Evolutionary conservation across 371 early-diverging fungal species (phyloP).

Genomic region (Umbelopsis sp.): DNA sequence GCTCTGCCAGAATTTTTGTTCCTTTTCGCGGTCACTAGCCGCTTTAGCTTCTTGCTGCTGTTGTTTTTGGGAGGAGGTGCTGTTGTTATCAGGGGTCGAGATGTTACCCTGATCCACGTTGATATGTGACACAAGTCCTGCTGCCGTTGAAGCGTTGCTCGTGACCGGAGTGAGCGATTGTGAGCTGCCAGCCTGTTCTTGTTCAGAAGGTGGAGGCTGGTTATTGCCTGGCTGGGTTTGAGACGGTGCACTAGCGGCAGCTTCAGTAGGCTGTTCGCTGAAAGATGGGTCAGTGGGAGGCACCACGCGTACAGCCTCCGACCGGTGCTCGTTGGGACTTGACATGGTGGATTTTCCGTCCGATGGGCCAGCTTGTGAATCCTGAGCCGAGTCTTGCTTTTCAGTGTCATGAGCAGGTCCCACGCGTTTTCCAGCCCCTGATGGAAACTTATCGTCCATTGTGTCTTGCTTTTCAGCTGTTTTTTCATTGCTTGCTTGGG

Average conservation of each 20-base stretch:
- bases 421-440: slow-evolving; percentile 9
- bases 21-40: background rate
- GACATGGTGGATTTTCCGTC: background rate
- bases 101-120: background rate
- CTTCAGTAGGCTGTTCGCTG: background rate
- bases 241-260: no score
- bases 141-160: background rate
- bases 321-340: background rate
- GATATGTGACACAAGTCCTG: background rate
- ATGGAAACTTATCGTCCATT: background rate
- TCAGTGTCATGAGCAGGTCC: slow-evolving; percentile 3
- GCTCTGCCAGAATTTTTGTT: slow-evolving; percentile 8
- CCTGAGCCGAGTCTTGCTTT: background rate
- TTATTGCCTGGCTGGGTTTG: no score
- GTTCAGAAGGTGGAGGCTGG: background rate
- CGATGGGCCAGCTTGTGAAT: background rate
- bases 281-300: background rate
- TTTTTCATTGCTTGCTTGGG: background rate
- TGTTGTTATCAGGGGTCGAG: background rate
- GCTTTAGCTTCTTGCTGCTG: background rate
- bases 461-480: background rate
- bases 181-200: background rate
- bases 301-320: background rate
- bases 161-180: background rate
- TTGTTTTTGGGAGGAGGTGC: background rate